Evolutionary conservation across 345 rosid species (phyloP).

Genomic region (Capsella bursapastoris): DNA sequence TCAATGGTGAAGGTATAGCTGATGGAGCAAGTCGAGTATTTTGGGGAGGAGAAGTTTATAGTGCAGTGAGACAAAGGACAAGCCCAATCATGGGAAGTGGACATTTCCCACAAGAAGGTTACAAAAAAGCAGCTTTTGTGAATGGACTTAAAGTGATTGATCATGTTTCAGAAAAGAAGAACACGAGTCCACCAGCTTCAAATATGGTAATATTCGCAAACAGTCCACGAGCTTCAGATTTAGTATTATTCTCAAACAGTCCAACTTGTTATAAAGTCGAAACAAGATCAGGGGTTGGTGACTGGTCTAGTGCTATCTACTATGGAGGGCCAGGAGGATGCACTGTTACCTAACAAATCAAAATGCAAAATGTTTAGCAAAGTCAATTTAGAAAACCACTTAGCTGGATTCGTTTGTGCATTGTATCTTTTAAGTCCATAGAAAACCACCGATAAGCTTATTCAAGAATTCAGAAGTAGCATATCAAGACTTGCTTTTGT

Average conservation of each 20-base stretch:
- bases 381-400: too few relatives aligned
- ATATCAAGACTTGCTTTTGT: background rate
- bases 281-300: background rate
- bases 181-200: background rate
- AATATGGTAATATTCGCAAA: background rate
- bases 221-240: background rate
- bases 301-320: slow-evolving; percentile 3
- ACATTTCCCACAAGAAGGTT: slow-evolving; percentile 4
- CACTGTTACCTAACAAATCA: background rate
- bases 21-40: background rate
- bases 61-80: background rate
- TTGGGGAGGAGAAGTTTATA: slow-evolving; percentile 38
- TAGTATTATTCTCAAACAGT: background rate
- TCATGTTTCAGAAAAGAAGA: background rate
- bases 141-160: slow-evolving; percentile 17
- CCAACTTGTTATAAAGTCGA: background rate
- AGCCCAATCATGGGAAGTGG: slow-evolving; percentile 40
- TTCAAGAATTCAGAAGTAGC: background rate
- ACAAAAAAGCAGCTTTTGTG: slow-evolving; percentile 20
- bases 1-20: slow-evolving; percentile 7
- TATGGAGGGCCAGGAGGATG: slow-evolving; percentile 30
- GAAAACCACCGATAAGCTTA: slow-evolving; percentile 65
- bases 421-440: slow-evolving; percentile 35
- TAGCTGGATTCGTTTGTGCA: background rate
- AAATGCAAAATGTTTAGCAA: background rate